phyloP scores from a whole-genome alignment of 2,329 filamentous ascomycete species.

The Beauveria brongniartii region DNA sequence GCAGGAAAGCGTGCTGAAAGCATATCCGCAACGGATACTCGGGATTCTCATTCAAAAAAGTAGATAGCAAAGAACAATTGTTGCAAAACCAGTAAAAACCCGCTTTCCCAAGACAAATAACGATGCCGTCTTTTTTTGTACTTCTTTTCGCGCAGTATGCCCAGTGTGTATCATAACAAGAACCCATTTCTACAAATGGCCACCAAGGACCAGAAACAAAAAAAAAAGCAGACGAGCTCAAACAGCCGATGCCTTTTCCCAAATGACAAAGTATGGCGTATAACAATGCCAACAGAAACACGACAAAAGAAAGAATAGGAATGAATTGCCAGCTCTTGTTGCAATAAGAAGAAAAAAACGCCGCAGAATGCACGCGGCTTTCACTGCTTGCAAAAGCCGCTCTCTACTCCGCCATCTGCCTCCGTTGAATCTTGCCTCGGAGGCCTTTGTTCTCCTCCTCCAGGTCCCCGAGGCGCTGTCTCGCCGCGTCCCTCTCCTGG shows the following conservation, averaged over 20 bases:
- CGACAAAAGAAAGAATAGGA: neutral
- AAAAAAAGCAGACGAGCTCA: too few species aligned
- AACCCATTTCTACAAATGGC: neutral
- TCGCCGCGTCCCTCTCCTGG: conserved; percentile 74
- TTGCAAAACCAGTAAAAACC: neutral
- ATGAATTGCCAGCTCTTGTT: neutral
- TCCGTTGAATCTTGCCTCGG: conserved; percentile 29
- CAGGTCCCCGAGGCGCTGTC: conserved; percentile 71
- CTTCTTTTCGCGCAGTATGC: neutral
- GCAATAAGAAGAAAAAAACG: neutral
- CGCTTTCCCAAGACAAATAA: conserved; percentile 1
- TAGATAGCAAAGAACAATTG: neutral
- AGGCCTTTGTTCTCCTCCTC: conserved; percentile 66
- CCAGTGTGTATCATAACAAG: neutral
- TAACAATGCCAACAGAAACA: neutral
- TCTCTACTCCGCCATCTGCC: conserved; percentile 10
- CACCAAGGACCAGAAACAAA: neutral
- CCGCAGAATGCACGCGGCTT: neutral
- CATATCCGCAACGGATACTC: neutral
- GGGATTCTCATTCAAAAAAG: conserved; percentile 1
- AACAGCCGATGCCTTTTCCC: too few species aligned
- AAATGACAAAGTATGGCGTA: too few species aligned
- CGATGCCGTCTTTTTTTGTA: neutral
- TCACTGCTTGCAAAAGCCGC: neutral
- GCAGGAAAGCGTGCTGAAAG: neutral